Evolutionary conservation across 2,329 filamentous ascomycete species (phyloP).

Genomic region (Leptographium procerum): DNA sequence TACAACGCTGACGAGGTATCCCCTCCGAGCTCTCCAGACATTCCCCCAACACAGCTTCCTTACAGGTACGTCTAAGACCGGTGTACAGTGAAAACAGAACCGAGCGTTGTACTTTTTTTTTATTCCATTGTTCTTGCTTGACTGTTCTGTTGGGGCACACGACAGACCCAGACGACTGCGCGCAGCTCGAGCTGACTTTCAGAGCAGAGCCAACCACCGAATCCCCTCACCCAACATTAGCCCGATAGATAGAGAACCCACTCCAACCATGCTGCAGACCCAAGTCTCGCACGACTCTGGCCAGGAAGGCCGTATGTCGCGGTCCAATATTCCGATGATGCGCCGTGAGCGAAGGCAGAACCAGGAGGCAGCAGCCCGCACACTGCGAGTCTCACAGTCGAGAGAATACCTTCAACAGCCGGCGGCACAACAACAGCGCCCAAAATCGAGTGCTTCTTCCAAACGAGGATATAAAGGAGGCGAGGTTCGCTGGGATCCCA

Average conservation of each 20-base stretch:
- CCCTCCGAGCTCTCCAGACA: constrained; percentile 46
- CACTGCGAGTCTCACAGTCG: constrained; percentile 27
- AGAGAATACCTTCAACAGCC: constrained; percentile 20
- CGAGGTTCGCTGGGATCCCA: constrained; percentile 51
- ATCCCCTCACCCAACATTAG: constrained; percentile 1
- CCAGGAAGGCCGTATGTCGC: constrained; percentile 6
- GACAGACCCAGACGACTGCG: too few relatives aligned
- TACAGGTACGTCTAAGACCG: constrained; percentile 15
- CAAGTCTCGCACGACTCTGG: constrained; percentile 10
- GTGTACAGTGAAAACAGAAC: too few relatives aligned
- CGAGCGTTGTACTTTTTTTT: too few relatives aligned
- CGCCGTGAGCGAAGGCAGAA: constrained; percentile 38
- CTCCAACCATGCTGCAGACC: not conserved
- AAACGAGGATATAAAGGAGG: constrained; percentile 18
- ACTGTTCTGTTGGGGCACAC: too few relatives aligned
- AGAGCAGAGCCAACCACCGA: not conserved
- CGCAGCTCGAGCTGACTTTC: not conserved
- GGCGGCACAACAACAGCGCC: constrained; percentile 15
- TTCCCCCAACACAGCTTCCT: constrained; percentile 23
- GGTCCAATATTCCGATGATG: constrained; percentile 36
- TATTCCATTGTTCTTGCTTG: constrained; percentile 24
- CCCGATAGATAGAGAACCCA: constrained; percentile 35
- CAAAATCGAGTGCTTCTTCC: constrained; percentile 5
- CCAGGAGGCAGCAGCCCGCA: constrained; percentile 25
- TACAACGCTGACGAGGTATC: constrained; percentile 30